Evolutionary conservation across 2,329 filamentous ascomycete species (phyloP).

Genomic region (Venturia aucupariae): DNA sequence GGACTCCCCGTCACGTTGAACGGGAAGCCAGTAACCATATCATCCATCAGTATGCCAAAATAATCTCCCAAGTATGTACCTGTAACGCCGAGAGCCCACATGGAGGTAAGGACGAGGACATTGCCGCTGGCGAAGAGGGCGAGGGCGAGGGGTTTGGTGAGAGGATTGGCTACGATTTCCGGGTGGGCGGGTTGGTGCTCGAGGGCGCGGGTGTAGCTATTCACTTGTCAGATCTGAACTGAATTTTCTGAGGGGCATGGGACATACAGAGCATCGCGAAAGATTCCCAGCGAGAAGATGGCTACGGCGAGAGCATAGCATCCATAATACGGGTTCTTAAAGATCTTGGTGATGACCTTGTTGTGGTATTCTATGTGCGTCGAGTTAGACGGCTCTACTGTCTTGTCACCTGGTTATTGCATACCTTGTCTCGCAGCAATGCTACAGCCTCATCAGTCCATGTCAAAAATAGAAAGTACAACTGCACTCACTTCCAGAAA

Average conservation of each 20-base stretch:
- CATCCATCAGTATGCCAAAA: constrained; percentile 95
- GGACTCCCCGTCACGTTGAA: constrained; percentile 86
- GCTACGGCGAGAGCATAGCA: constrained; percentile 83
- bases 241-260: background rate
- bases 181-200: constrained; percentile 67
- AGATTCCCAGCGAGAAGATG: constrained; percentile 85
- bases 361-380: constrained; percentile 69
- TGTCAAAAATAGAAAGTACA: constrained; percentile 11
- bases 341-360: constrained; percentile 79
- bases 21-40: constrained; percentile 87
- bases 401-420: constrained; percentile 16
- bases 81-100: constrained; percentile 85
- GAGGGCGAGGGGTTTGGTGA: constrained; percentile 55
- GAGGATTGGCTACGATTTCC: constrained; percentile 49
- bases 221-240: constrained; percentile 20
- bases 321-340: constrained; percentile 65
- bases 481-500: constrained; percentile 87
- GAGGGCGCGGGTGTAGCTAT: constrained; percentile 77
- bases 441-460: constrained; percentile 37
- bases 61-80: constrained; percentile 97
- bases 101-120: constrained; percentile 75
- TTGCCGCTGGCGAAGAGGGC: constrained; percentile 68
- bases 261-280: constrained; percentile 57
- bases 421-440: constrained; percentile 75
- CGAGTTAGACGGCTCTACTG: constrained; percentile 11